phyloP scores from a whole-genome alignment of 139 green algal species.

The Coccomyxa sp. region DNA sequence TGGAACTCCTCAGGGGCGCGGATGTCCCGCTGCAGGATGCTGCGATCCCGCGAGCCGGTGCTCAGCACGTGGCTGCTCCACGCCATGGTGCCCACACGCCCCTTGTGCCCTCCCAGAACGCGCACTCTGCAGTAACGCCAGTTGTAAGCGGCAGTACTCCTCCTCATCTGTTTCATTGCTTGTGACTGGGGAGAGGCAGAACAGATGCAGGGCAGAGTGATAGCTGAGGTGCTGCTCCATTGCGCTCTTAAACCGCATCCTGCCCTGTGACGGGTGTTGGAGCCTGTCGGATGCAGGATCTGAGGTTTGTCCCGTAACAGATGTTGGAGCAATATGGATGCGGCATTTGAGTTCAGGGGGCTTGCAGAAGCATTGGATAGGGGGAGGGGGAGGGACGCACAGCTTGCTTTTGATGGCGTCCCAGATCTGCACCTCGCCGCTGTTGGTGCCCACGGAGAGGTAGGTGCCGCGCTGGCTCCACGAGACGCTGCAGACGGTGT shows the following conservation, averaged over 20 bases:
- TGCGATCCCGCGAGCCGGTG: constrained; percentile 82
- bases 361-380: too few relatives aligned
- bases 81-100: constrained; percentile 76
- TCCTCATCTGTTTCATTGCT: too few relatives aligned
- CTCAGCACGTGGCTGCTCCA: constrained; percentile 85
- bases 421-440: constrained; percentile 82
- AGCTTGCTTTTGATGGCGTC: constrained; percentile 64
- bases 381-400: constrained; percentile 3
- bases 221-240: too few relatives aligned
- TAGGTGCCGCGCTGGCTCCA: constrained; percentile 89
- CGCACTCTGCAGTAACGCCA: constrained; percentile 59
- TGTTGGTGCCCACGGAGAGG: constrained; percentile 82
- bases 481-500: constrained; percentile 81
- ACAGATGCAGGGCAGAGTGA: too few relatives aligned
- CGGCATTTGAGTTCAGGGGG: too few relatives aligned
- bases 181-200: too few relatives aligned
- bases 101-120: constrained; percentile 75
- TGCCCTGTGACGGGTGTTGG: too few relatives aligned
- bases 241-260: too few relatives aligned
- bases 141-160: too few relatives aligned
- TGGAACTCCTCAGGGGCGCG: constrained; percentile 56
- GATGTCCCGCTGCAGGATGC: constrained; percentile 89
- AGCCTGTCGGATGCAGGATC: too few relatives aligned
- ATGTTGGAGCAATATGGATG: too few relatives aligned
- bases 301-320: too few relatives aligned